Conservation (phyloP, 1,139 yeast genomes). For the Suhomyces guaymorum region DNA sequence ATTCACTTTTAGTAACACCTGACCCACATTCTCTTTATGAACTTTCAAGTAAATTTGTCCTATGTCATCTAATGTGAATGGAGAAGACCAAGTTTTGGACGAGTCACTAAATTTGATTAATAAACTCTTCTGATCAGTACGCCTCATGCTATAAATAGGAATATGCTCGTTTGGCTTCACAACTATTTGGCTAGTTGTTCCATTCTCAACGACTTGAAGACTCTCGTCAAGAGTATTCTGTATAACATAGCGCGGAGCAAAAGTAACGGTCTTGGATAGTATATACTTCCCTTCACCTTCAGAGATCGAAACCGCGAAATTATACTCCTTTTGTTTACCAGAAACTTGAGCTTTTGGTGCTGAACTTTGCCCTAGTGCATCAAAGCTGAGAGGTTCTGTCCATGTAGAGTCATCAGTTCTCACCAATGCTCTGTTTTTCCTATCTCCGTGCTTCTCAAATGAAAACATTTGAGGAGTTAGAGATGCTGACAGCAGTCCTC, state of each 20-base stretch:
- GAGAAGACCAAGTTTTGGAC: slow-evolving; percentile 79
- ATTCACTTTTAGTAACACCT: slow-evolving; percentile 68
- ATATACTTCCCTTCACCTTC: slow-evolving; percentile 91
- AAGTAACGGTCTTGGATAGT: slow-evolving; percentile 71
- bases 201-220: slow-evolving; percentile 69
- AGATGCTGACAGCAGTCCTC: slow-evolving; percentile 25
- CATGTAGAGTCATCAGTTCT: slow-evolving; percentile 71
- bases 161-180: slow-evolving; percentile 51
- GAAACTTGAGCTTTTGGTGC: slow-evolving; percentile 63
- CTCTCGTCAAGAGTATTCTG: slow-evolving; percentile 60
- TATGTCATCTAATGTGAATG: slow-evolving; percentile 78
- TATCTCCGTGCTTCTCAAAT: slow-evolving; percentile 59
- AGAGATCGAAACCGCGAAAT: slow-evolving; percentile 69
- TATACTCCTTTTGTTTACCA: slow-evolving; percentile 64
- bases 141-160: slow-evolving; percentile 69
- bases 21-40: slow-evolving; percentile 61
- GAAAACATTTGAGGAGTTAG: slow-evolving; percentile 80
- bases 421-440: slow-evolving; percentile 68
- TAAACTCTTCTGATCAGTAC: slow-evolving; percentile 52
- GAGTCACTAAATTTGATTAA: slow-evolving; percentile 59
- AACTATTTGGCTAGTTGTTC: slow-evolving; percentile 48
- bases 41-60: slow-evolving; percentile 81
- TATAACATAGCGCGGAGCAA: slow-evolving; percentile 81
- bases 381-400: slow-evolving; percentile 80
- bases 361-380: slow-evolving; percentile 81